Conservation (phyloP, 306 rosid species). For the Leucaena leucocephala region DNA sequence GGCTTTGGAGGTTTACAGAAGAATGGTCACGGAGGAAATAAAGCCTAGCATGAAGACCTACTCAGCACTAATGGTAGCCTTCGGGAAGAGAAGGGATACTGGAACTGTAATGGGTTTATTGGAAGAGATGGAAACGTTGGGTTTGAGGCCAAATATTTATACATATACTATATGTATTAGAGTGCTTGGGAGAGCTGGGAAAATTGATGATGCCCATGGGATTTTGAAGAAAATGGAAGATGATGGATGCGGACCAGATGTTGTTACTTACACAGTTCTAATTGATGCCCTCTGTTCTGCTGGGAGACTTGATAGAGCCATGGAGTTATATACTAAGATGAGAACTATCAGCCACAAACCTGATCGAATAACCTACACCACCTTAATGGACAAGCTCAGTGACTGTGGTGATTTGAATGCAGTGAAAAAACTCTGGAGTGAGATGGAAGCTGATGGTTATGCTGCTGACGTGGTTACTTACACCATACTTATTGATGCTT, state of each 20-base stretch:
- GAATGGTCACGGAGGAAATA: conserved; percentile 68
- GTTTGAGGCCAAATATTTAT: conserved; percentile 86
- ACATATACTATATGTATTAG: conserved; percentile 93
- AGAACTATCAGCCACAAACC: conserved; percentile 75
- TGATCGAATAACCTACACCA: conserved; percentile 78
- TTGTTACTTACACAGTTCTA: conserved; percentile 87
- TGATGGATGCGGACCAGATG: conserved; percentile 92
- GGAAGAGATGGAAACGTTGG: conserved; percentile 81
- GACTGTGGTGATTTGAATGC: conserved; percentile 60
- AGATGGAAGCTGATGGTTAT: conserved; percentile 91
- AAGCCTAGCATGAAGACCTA: conserved; percentile 48
- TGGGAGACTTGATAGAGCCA: conserved; percentile 71
- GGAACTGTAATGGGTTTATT: conserved; percentile 68
- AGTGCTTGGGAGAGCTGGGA: conserved; percentile 88
- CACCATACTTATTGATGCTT: conserved; percentile 76
- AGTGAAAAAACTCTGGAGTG: conserved; percentile 68
- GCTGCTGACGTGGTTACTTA: conserved; percentile 83
- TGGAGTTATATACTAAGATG: conserved; percentile 69
- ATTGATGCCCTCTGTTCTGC: conserved; percentile 90
- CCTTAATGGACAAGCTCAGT: conserved; percentile 79
- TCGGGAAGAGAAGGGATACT: conserved; percentile 85
- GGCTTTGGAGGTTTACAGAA: conserved; percentile 76
- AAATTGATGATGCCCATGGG: conserved; percentile 69
- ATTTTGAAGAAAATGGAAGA: conserved; percentile 83
- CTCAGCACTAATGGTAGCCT: conserved; percentile 43